Evolutionary conservation across 2,329 filamentous ascomycete genomes (phyloP), one percentile per base, ranked within the genome.

Genomic region (Massarina eburnea): DNA sequence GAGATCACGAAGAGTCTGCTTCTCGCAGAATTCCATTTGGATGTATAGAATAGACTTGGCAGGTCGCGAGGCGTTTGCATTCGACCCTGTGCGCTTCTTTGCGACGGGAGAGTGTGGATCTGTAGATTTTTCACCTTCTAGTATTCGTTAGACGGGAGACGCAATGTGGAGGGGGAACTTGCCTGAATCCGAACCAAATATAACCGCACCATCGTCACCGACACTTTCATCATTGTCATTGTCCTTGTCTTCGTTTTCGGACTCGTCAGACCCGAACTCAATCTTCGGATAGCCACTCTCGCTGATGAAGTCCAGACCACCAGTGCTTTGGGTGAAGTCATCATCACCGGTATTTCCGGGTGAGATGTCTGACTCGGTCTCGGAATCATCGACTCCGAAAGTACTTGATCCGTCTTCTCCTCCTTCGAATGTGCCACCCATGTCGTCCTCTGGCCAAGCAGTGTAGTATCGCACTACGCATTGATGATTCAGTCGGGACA

Each of bases 11-110:
- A 99, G 80, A 0, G 94, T 97, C 55, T 88, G 83, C 64, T 92
- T 94, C 67, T 97, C 92, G 63, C 94, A 99, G 57, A 96, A 95
- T 66, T 99, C 94, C 94, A 99, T 99, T 49, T 95, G 94, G 45
- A 99, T 97, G 67, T 96, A 99, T 33, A 99, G 78, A 6, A 91
- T 85, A 0, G 87, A 91, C 41, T 81, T 82, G 49, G 81, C 80
- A 3, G 81, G 73, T 34, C 80, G 76, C 15, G 48, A 33, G 17
- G 74, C 73, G 43, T 72, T 70, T 12, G 77, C 77, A 41, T 73
- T 73, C 15, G 76, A 77, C 41, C 71, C 70, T 36, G 71, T 67
- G 9, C 74, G 67, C 52, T 53, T 67, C 41, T 62, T 60, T 10
- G 58, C 52, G 17, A 65, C 44, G 53, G 72, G 55, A 36, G 73